A percentile compares a stretch with the other conserved stretches of the same genome.
phyloP scores from a whole-genome alignment of 306 rosid species.

The Casuarina cunninghamiana region DNA sequence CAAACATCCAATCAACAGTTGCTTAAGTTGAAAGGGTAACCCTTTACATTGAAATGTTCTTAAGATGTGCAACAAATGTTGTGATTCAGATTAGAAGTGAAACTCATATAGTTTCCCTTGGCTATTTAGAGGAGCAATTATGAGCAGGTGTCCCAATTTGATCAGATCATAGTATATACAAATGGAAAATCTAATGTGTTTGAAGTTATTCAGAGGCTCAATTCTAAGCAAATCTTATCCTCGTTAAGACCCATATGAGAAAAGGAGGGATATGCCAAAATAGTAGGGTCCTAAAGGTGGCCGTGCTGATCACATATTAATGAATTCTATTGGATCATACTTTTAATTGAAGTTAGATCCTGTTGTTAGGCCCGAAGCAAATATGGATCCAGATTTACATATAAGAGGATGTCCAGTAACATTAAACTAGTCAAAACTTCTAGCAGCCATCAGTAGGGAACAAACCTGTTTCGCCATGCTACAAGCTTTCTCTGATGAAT shows the following conservation, averaged over 20 bases:
- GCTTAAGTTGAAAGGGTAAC: background rate
- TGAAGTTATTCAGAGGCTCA: background rate
- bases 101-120: background rate
- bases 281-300: background rate
- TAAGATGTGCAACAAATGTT: background rate
- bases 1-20: background rate
- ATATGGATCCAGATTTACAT: background rate
- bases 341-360: background rate
- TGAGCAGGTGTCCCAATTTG: background rate
- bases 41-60: background rate
- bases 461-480: slow-evolving; percentile 79
- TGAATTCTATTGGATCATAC: background rate
- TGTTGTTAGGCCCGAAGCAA: background rate
- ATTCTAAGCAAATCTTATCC: background rate
- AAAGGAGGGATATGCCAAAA: background rate
- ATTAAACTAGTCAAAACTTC: background rate
- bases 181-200: background rate
- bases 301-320: background rate
- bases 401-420: background rate
- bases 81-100: background rate
- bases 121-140: background rate
- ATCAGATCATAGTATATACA: background rate
- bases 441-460: background rate
- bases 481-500: slow-evolving; percentile 77
- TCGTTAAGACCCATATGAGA: background rate